phyloP scores from a whole-genome alignment of 495 filamentous ascomycete species.

The Neurospora sp. region DNA sequence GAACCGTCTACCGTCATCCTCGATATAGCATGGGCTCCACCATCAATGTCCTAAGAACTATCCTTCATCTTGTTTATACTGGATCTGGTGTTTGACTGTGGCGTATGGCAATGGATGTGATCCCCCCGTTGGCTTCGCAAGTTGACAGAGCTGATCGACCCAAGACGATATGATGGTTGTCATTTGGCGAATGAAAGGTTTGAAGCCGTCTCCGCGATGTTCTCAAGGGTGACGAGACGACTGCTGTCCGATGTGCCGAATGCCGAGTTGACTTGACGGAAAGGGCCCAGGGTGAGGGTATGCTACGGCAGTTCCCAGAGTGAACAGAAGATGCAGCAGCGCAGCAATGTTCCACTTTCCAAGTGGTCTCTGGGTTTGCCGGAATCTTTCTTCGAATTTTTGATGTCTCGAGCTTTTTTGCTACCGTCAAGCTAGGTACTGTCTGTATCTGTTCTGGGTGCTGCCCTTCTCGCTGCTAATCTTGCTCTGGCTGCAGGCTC shows the following conservation, averaged over 20 bases:
- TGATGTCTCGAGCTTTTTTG: slow-evolving; percentile 42
- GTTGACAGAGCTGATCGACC: background rate
- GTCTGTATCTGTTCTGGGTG: slow-evolving; percentile 18
- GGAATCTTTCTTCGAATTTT: slow-evolving; percentile 28
- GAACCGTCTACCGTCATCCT: background rate
- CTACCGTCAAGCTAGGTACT: slow-evolving; percentile 53
- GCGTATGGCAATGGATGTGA: background rate
- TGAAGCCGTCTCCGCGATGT: background rate
- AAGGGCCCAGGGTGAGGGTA: slow-evolving; percentile 2
- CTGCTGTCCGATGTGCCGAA: background rate
- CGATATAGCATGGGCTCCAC: background rate
- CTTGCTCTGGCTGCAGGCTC: slow-evolving; percentile 19
- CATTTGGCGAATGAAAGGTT: background rate
- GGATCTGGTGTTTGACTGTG: background rate
- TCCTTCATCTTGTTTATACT: background rate
- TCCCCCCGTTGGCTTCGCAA: background rate
- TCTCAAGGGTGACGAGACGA: background rate
- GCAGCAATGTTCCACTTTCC: slow-evolving; percentile 12
- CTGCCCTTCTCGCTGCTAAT: slow-evolving; percentile 43
- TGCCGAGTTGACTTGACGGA: background rate
- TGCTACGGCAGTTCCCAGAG: slow-evolving; percentile 25
- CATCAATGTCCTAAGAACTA: background rate
- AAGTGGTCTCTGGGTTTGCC: slow-evolving; percentile 20
- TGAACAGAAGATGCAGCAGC: slow-evolving; percentile 26
- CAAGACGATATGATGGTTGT: background rate